Base-by-base conservation (phyloP, 331 rosid genomes). In the Stylosanthes scabra region DNA sequence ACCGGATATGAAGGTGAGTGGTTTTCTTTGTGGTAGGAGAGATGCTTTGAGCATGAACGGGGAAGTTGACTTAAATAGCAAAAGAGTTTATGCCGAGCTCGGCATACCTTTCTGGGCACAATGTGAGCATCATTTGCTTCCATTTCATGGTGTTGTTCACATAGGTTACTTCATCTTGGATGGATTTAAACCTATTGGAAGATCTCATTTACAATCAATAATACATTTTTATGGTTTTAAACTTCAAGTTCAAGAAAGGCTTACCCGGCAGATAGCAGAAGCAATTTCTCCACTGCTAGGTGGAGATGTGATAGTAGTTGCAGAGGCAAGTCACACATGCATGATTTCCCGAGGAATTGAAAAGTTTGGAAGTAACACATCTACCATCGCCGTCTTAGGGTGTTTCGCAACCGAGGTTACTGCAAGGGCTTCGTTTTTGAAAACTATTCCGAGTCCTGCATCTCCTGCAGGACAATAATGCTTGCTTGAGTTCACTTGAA, bases 181-280 rank as follows among this genome's bases (percentile, higher is more conserved):
- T 20, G 92, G 88, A 67, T 78, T 76, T 66, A 79, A 63, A 72
- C 88, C 90, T 15, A 71, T 88, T 1, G 86, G 85, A 78, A 89
- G 83, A 79, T 83, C 97, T 42, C 86, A 86, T 52, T 25, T 94
- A 54, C 94, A 84, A 78, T 90, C 97, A 1, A 74, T 94, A 41
- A 89, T 94, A 6, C 89, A 86, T 77, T 94, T 94, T 79, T 91
- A 87, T 45, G 97, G 97, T 27, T 91, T 88, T 80, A 94, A 91
- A 88, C 99, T 91, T 51, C 99, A 94, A 84, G 99, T 94, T 40
- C 99, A 94, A 81, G 99, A 94, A 72, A 88, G 97, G 76, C 89
- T 94, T 68, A 94, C 99, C 2, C 83, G 97, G 73, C 97, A 94
- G 85, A 90, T 94, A 76, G 97, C 99, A 4, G 97, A 94, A 84